Conservation (phyloP, 2,329 filamentous ascomycete genomes). For the Cladosporium colombiae region DNA sequence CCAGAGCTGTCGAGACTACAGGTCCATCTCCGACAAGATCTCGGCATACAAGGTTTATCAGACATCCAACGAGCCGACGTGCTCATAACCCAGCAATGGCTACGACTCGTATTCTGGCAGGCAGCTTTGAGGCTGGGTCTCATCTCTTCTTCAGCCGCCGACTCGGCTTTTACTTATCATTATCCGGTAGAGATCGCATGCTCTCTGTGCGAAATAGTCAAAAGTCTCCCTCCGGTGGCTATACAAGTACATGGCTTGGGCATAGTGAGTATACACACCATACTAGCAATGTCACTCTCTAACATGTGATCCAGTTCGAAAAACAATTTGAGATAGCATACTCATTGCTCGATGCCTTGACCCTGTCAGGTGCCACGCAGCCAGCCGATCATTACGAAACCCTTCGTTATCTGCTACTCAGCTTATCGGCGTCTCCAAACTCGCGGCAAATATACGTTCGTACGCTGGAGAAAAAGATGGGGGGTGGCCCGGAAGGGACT, state of each 20-base stretch:
- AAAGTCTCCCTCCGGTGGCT: slow-evolving; percentile 23
- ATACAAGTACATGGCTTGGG: slow-evolving; percentile 23
- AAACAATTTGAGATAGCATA: slow-evolving; percentile 28
- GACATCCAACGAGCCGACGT: slow-evolving; percentile 26
- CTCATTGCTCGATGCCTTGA: slow-evolving; percentile 23
- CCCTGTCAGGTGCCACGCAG: slow-evolving; percentile 17
- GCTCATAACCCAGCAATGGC: slow-evolving; percentile 27
- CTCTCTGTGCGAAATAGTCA: slow-evolving; percentile 23
- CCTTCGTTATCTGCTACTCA: slow-evolving; percentile 22
- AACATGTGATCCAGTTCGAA: slow-evolving; percentile 20
- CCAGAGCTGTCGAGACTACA: slow-evolving; percentile 20
- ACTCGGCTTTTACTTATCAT: slow-evolving; percentile 23
- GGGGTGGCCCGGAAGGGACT: slow-evolving; percentile 12
- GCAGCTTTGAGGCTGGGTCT: slow-evolving; percentile 23
- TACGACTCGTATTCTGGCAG: slow-evolving; percentile 27
- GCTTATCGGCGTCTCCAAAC: slow-evolving; percentile 22
- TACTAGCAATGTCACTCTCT: background rate
- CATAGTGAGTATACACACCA: background rate
- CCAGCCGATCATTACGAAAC: slow-evolving; percentile 22
- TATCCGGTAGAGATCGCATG: slow-evolving; percentile 25
- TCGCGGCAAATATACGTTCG: slow-evolving; percentile 26
- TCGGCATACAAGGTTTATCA: slow-evolving; percentile 18
- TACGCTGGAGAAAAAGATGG: slow-evolving; percentile 26
- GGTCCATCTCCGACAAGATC: slow-evolving; percentile 17
- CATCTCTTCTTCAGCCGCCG: slow-evolving; percentile 21